A percentile compares a stretch with the other conserved stretches of the same genome.
phyloP scores from a whole-genome alignment of 768 basidiomycete species.

The Boletus insuetus region DNA sequence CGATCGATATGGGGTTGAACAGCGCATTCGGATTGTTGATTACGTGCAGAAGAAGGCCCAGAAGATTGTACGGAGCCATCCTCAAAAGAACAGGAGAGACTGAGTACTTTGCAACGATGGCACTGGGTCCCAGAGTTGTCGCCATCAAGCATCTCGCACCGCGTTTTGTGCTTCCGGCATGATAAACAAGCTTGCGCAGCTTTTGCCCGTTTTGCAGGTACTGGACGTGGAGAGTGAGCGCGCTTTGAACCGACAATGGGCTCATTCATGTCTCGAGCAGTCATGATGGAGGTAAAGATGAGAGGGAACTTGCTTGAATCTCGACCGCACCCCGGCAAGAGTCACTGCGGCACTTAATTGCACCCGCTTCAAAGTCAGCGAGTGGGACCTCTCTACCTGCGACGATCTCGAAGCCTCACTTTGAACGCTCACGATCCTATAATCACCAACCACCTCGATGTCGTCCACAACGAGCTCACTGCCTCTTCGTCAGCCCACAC shows the following conservation, averaged over 20 bases:
- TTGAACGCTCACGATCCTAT: neutral
- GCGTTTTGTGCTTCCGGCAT: constrained; percentile 48
- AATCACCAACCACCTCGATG: neutral
- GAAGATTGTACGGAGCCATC: constrained; percentile 22
- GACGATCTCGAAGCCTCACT: constrained; percentile 5
- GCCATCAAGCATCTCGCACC: constrained; percentile 50
- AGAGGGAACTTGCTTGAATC: constrained; percentile 1
- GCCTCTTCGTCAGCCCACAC: neutral
- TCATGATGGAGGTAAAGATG: constrained; percentile 14
- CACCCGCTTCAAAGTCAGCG: constrained; percentile 31
- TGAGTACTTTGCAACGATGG: constrained; percentile 50
- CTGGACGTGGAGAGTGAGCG: constrained; percentile 29
- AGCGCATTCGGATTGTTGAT: constrained; percentile 19
- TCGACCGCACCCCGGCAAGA: constrained; percentile 13
- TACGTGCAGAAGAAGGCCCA: constrained; percentile 14
- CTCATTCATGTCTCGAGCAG: constrained; percentile 17
- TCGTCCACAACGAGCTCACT: neutral
- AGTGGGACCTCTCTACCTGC: neutral
- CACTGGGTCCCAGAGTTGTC: constrained; percentile 37
- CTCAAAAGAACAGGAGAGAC: constrained; percentile 46
- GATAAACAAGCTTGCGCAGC: constrained; percentile 44
- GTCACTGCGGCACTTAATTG: constrained; percentile 4
- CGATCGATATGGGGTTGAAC: constrained; percentile 21
- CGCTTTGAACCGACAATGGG: constrained; percentile 28
- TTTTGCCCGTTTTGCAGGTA: constrained; percentile 39